These are phyloP conservation scores for Persicaria maculosa DNA, from an alignment of 148 eudicot species.

Conservation along the genomic window DNA sequence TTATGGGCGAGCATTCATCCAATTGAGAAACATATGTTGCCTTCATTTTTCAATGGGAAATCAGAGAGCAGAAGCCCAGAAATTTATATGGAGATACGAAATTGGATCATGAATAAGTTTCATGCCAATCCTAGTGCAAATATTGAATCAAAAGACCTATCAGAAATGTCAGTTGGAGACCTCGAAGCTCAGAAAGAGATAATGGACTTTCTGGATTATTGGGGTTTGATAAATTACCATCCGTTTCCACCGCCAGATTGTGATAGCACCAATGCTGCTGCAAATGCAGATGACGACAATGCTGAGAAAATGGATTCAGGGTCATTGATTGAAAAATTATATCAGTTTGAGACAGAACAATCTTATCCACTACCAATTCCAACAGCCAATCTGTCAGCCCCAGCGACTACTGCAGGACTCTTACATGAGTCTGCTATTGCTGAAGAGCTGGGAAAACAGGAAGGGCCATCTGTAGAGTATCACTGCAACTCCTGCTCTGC, in stretches of 20 bases:
- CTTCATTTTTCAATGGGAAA: conserved; percentile 77
- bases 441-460: conserved; percentile 70
- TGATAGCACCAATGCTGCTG: conserved; percentile 20
- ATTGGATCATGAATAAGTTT: conserved; percentile 82
- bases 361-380: conserved; percentile 34
- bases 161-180: conserved; percentile 65
- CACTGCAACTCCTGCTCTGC: conserved; percentile 98
- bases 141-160: conserved; percentile 65
- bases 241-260: conserved; percentile 51
- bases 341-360: conserved; percentile 59
- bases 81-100: conserved; percentile 68
- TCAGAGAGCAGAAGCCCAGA: conserved; percentile 66
- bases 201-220: conserved; percentile 85
- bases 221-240: conserved; percentile 98
- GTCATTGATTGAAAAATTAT: conserved; percentile 48
- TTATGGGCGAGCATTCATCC: conserved; percentile 79
- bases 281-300: conserved; percentile 30
- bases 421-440: conserved; percentile 68
- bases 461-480: conserved; percentile 92
- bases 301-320: conserved; percentile 33
- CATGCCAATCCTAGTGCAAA: conserved; percentile 58
- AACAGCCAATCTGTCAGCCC: conserved; percentile 34
- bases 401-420: conserved; percentile 46
- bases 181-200: conserved; percentile 73
- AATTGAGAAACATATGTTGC: conserved; percentile 63